Percentiles rank a stretch among this genome's conserved stretches.
These are phyloP conservation scores for Suillus hirtellus DNA, from an alignment of 768 basidiomycete species.

Conservation along the genomic window DNA sequence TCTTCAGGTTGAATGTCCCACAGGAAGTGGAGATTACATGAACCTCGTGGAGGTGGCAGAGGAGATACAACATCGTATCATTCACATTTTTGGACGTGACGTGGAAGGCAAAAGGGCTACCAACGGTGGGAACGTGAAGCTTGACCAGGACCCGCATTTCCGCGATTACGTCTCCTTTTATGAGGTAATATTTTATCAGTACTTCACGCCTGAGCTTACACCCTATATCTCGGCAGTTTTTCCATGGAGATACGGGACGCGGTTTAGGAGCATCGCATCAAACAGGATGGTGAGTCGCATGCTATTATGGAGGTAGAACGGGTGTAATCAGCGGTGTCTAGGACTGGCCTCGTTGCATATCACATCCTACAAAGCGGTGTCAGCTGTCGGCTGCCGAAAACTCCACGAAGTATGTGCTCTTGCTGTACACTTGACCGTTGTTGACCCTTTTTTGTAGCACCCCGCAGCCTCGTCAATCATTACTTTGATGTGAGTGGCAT, in stretches of 20 bases:
- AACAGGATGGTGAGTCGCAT: conserved; percentile 81
- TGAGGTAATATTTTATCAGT: conserved; percentile 55
- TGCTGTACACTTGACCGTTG: not conserved
- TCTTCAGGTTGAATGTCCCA: conserved; percentile 85
- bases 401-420: conserved; percentile 77
- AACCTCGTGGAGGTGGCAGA: conserved; percentile 91
- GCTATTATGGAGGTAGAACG: not conserved
- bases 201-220: not conserved
- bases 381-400: conserved; percentile 88
- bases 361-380: conserved; percentile 90
- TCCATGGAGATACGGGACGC: conserved; percentile 90
- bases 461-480: conserved; percentile 81
- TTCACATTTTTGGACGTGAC: conserved; percentile 97
- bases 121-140: conserved; percentile 84
- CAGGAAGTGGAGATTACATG: conserved; percentile 97
- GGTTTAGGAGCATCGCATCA: conserved; percentile 98
- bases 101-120: conserved; percentile 82
- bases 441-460: conserved; percentile 51
- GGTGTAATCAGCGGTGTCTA: conserved; percentile 24
- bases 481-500: conserved; percentile 83
- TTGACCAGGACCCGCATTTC: conserved; percentile 94
- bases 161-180: conserved; percentile 96
- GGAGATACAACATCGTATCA: conserved; percentile 98
- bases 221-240: conserved; percentile 56
- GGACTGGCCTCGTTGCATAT: conserved; percentile 89